Evolutionary conservation across 23 red algal genomes (phyloP), one percentile per base, ranked within the genome.

Genomic region (Chondrus crispus): DNA sequence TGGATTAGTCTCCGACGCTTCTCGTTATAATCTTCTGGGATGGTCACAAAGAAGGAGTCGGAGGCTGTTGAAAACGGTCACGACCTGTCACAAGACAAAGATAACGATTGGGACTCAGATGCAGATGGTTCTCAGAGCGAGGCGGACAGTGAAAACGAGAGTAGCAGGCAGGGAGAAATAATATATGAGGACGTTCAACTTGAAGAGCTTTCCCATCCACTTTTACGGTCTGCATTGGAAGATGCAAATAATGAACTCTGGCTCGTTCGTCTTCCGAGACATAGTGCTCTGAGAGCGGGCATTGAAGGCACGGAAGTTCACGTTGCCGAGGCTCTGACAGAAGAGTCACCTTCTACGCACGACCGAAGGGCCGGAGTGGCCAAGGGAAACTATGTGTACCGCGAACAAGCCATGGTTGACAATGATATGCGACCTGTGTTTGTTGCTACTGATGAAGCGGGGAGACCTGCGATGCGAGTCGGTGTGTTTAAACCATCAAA

Each of bases 201-300:
- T n/a, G n/a, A n/a, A n/a, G n/a, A n/a, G n/a, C n/a, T n/a, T n/a
- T n/a, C n/a, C n/a, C n/a, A n/a, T n/a, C n/a, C n/a, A n/a, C n/a
- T n/a, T n/a, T n/a, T n/a, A n/a, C n/a, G n/a, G n/a, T n/a, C n/a
- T 52, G 69, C 49, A 10, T 12, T 90, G 42, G 29, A 47, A 18
- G 53, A 53, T 68, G 72, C 22, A 12, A 73, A 90, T 46, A 90
- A 64, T 28, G 87, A 90, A 50, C 71, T 90, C 32, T 75, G 68
- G 39, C 36, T 90, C 19, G 55, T 90, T 16, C 72, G 87, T 4
- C 13, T 90, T 22, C 87, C 87, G 32, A 49, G 55, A 24, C 70
- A 90, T 66, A 55, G 42, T 62, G 64, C 50, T 7, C 72, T 90
- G 18, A 72, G 43, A 46, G 39, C 48, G 10, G 62, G 63, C 42